Evolutionary conservation across 2,329 filamentous ascomycete species (phyloP).

Genomic region (Fusarium sp.): DNA sequence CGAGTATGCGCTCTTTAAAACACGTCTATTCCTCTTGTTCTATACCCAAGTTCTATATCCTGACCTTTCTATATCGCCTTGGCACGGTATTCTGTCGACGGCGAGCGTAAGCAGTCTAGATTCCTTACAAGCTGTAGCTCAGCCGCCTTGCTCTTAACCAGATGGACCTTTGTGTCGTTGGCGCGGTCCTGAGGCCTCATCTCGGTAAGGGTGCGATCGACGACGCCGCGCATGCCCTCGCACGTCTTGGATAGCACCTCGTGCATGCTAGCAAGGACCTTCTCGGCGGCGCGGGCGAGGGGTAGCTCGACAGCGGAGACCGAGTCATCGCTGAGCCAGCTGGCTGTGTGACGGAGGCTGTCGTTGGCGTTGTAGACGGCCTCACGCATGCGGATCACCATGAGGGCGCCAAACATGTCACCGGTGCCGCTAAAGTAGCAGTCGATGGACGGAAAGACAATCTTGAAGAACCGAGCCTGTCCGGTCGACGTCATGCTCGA

Average conservation of each 20-base stretch:
- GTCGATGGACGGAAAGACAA: constrained; percentile 87
- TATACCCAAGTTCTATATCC: background rate
- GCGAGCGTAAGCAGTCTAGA: constrained; percentile 73
- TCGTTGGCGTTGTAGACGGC: constrained; percentile 66
- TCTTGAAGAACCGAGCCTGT: constrained; percentile 84
- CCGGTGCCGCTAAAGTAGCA: constrained; percentile 97
- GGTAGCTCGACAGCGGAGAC: constrained; percentile 79
- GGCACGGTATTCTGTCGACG: constrained; percentile 73
- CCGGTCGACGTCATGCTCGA: constrained; percentile 75
- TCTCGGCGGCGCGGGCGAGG: constrained; percentile 84
- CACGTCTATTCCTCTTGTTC: constrained; percentile 34
- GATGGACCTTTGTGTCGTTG: constrained; percentile 68
- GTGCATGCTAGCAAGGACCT: constrained; percentile 94
- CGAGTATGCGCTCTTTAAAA: constrained; percentile 11
- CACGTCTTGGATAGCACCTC: constrained; percentile 79
- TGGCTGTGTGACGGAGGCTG: constrained; percentile 63
- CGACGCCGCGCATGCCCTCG: constrained; percentile 68
- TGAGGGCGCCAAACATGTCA: constrained; percentile 97
- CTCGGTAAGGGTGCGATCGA: constrained; percentile 57
- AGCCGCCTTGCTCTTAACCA: constrained; percentile 83
- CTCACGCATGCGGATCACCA: constrained; percentile 88
- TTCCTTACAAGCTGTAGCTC: constrained; percentile 88
- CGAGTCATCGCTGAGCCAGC: constrained; percentile 83
- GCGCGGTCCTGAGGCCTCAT: constrained; percentile 59
- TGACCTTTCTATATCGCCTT: constrained; percentile 55